These are phyloP conservation scores for Mollisia scopiformis DNA, from an alignment of 2,329 filamentous ascomycete genomes.

Conservation along the genomic window DNA sequence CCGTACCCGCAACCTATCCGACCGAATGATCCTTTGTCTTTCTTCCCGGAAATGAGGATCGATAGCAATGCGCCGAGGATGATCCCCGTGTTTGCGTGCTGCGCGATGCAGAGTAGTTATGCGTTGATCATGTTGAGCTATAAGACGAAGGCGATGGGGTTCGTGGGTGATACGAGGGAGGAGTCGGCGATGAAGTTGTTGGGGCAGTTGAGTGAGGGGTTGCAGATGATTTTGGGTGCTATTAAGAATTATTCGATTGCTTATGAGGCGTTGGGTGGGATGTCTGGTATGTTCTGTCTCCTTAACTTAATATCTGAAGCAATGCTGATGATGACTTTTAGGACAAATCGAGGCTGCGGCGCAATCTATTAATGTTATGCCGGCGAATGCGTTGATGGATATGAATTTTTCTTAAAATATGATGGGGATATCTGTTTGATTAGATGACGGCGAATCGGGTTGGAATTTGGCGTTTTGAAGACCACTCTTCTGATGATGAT, in stretches of 20 bases:
- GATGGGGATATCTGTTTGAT: background rate
- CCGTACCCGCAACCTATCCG: conserved; percentile 43
- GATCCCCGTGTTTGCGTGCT: conserved; percentile 40
- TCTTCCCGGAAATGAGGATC: conserved; percentile 9
- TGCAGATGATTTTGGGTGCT: conserved; percentile 25
- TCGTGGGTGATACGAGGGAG: conserved; percentile 10
- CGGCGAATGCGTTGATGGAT: background rate
- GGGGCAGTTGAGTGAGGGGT: conserved; percentile 24
- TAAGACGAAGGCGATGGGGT: conserved; percentile 27
- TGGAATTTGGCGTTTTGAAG: background rate
- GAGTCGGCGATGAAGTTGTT: conserved; percentile 20
- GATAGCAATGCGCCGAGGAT: conserved; percentile 27
- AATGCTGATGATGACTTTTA: no score
- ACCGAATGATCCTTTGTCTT: conserved; percentile 4
- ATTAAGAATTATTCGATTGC: conserved; percentile 31
- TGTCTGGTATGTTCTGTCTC: conserved; percentile 27
- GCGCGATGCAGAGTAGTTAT: conserved; percentile 40
- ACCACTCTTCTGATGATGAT: background rate
- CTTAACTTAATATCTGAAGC: no score
- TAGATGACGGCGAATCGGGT: background rate
- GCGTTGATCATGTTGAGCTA: conserved; percentile 37
- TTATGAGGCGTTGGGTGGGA: conserved; percentile 32
- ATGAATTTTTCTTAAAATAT: background rate
- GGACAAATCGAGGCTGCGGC: background rate
- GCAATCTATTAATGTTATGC: background rate